Percentiles rank a stretch among this genome's conserved stretches.
These are phyloP conservation scores for Annulohypoxylon moriforme DNA, from an alignment of 495 filamentous ascomycete genomes.

Conservation along the genomic window DNA sequence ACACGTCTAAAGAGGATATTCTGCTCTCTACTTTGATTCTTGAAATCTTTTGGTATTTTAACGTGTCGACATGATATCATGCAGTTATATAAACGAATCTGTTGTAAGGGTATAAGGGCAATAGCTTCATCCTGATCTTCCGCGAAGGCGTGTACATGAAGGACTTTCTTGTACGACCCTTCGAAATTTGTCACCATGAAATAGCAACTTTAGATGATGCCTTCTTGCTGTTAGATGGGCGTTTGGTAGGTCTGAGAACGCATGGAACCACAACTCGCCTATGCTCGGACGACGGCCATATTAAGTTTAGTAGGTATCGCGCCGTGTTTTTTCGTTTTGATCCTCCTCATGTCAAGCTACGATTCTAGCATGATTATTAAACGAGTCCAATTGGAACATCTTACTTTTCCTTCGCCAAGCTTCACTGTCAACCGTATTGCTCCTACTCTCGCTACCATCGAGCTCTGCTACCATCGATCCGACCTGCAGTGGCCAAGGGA, in stretches of 20 bases:
- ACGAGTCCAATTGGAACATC: background rate
- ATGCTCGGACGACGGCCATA: too few species aligned
- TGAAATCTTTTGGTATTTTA: background rate
- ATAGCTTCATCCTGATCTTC: background rate
- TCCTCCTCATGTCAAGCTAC: background rate
- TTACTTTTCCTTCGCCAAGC: background rate
- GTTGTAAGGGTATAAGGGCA: background rate
- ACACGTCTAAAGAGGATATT: too few species aligned
- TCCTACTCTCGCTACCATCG: background rate
- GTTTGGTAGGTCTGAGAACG: too few species aligned
- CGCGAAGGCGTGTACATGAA: background rate
- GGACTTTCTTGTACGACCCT: background rate
- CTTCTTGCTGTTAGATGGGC: background rate
- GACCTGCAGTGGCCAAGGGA: background rate
- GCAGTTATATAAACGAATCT: background rate
- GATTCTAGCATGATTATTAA: background rate
- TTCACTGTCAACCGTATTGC: background rate
- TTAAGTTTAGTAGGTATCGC: too few species aligned
- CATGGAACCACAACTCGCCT: too few species aligned
- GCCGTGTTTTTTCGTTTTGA: background rate
- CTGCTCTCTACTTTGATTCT: background rate
- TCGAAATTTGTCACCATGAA: too few species aligned
- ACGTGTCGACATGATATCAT: background rate
- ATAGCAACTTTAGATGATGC: background rate
- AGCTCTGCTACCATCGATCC: background rate